Base-by-base conservation (phyloP, 73 alveolate species). In the Paramecium pentaurelia region DNA sequence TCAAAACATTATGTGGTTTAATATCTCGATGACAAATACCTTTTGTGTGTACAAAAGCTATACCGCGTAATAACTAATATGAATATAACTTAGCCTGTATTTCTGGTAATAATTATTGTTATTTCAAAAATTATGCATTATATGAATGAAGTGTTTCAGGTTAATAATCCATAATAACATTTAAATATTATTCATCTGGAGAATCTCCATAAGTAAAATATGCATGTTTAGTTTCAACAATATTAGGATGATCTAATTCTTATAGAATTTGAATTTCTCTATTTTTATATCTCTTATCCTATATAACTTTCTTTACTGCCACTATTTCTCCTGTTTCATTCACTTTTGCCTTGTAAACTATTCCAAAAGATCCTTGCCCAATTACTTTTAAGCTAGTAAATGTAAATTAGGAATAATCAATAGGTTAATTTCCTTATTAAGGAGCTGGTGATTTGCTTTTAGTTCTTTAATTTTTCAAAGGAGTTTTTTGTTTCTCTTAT, bases 101-200 rank as follows among this genome's bases (percentile, higher is more conserved):
- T 34, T 93, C 94, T 18, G 98, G 99, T 71, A 97, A 93, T 77
- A 92, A 95, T 68, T 95, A 93, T 86, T 95, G 86, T 80, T 93
- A 88, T 92, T 97, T 96, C 20, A 58, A 95, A 93, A 94, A 95
- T 54, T 96, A 95, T 73, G 95, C 93, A 59, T 97, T 89, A 14
- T 96, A 95, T 44, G 98, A 92, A 54, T 95, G 94, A n/a, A 92
- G 94, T 4, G 98, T 94, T 77, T 95, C 98, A 51, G 99, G 99
- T 36, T 96, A 93, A 93, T 95, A 97, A 86, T 96, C 99, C 99
- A 97, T 97, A 54, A 97, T 97, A 9, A 94, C 97, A 92, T 97
- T 96, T 68, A 97, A 88, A 94, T 95, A 97, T 58, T 88, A 95
- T 86, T 97, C 99, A 28, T 95, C 99, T 4, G 95, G 95, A 80